Evolutionary conservation across 2,329 filamentous ascomycete species (phyloP), one percentile per base, ranked within the genome.

Genomic region (Exutisphaerella laricina): DNA sequence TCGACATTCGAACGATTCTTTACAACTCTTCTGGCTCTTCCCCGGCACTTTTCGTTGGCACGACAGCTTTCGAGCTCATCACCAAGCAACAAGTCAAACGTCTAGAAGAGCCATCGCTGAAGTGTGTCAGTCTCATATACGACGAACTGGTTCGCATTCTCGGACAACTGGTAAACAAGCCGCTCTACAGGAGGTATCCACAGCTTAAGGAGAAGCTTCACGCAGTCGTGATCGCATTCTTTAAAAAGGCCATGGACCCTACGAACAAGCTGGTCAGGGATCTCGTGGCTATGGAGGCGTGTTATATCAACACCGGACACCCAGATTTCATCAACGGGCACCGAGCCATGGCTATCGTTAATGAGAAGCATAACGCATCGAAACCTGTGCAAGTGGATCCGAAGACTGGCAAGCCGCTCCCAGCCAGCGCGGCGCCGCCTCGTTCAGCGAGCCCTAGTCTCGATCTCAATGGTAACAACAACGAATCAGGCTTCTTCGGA

Each of bases 21-120:
- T 94, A 94, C 79, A 98, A 98, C 78, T 97, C 92, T 17, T 97
- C 92, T n/a, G 92, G 92, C 63, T 92, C 92, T 21, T 95, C 90
- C 1, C 92, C 92, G 0, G 90, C 92, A 2, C 79, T 98, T 5
- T 98, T 98, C 62, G 92, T 98, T 21, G 92, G 92, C 43, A 97
- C 92, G 5, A 94, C 87, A 5, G 92, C 92, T n/a, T 98, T 98
- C 59, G 92, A 98, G 68, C 74, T 96, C 54, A 96, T 98, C 57
- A 90, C 97, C 55, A 98, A 97, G 77, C 88, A 96, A 66, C 89
- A 98, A 67, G 98, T 98, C 69, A 94, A 87, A 77, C 80, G 92
- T 43, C 69, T 98, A 39, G 92, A 98, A 68, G 92, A 98, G 49
- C 94, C 92, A 28, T 95, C 88, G 65, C 71, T 96, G 67, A 98